Conservation (phyloP, 805 yeast species). For the Hanseniaspora lindneri region DNA sequence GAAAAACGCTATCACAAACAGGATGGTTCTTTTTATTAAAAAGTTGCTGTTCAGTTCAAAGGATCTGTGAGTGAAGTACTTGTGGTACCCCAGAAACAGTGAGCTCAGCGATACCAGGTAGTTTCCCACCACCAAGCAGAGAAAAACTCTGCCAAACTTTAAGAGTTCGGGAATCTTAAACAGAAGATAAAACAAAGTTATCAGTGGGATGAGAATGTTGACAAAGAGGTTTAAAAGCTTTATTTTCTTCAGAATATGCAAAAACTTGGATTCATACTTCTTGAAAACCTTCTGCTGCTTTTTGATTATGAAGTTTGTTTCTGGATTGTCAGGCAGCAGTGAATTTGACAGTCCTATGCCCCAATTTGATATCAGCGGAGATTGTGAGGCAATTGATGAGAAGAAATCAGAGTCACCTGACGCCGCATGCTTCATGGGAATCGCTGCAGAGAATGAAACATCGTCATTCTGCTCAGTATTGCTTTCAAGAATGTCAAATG, state of each 20-base stretch:
- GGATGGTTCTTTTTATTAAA: conserved; percentile 14
- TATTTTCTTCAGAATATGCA: conserved; percentile 24
- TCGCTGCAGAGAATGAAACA: neutral
- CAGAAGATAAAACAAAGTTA: conserved; percentile 21
- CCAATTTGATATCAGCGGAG: neutral
- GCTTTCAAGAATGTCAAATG: neutral
- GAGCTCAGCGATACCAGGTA: conserved; percentile 19
- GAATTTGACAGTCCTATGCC: conserved; percentile 11
- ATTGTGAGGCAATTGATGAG: neutral
- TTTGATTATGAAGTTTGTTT: conserved; percentile 4
- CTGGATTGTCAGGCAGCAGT: neutral
- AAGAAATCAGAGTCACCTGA: neutral
- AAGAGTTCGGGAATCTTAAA: conserved; percentile 19
- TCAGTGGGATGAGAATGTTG: conserved; percentile 22
- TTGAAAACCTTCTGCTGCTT: conserved; percentile 12
- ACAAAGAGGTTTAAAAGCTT: conserved; percentile 21
- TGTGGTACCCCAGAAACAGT: conserved; percentile 25
- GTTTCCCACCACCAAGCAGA: neutral
- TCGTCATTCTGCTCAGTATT: neutral
- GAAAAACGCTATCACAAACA: conserved; percentile 20
- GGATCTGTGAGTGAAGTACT: conserved; percentile 23
- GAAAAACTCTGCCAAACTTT: conserved; percentile 15
- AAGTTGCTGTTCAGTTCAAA: conserved; percentile 19
- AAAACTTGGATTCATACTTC: conserved; percentile 21
- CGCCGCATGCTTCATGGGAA: neutral